These are phyloP conservation scores for Chloroidium sp. DNA, from an alignment of 163 green algal genomes.

Conservation along the genomic window DNA sequence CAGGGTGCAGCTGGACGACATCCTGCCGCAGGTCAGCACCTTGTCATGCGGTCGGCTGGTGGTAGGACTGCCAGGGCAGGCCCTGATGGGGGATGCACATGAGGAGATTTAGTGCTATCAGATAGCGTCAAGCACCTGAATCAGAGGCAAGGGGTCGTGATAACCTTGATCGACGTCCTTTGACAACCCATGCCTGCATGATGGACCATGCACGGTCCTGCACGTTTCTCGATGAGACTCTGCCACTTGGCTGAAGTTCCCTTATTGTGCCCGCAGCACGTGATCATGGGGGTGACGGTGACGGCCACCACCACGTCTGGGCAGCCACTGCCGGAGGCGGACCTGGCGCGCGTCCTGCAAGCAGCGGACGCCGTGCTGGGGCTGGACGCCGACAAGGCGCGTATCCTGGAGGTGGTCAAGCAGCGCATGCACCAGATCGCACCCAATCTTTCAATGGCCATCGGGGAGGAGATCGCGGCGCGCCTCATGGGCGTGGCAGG, in stretches of 20 bases:
- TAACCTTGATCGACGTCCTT: no score
- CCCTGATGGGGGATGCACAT: no score
- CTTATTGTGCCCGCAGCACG: conserved; percentile 34
- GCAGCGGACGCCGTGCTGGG: conserved; percentile 64
- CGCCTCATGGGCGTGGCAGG: conserved; percentile 93
- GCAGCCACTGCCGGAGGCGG: conserved; percentile 49
- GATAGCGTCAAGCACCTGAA: no score
- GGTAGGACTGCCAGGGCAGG: no score
- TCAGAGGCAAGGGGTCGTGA: no score
- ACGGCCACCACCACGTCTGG: conserved; percentile 91
- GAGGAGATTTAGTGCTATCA: no score
- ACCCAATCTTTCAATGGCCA: conserved; percentile 84
- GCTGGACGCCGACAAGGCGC: conserved; percentile 75
- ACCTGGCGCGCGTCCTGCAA: conserved; percentile 44
- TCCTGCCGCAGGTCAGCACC: conserved; percentile 63
- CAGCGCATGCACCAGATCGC: conserved; percentile 82
- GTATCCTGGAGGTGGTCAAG: conserved; percentile 44
- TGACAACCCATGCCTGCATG: no score
- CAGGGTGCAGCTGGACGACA: conserved; percentile 77
- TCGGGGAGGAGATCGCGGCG: conserved; percentile 84
- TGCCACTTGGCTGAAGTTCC: neutral
- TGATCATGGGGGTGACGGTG: conserved; percentile 95
- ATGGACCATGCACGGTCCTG: no score
- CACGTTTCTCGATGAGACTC: no score
- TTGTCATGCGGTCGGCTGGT: no score